Evolutionary conservation across 192 early-diverging fungal species (phyloP), one percentile per base, ranked within the genome.

Genomic region (Coemansia sp.): DNA sequence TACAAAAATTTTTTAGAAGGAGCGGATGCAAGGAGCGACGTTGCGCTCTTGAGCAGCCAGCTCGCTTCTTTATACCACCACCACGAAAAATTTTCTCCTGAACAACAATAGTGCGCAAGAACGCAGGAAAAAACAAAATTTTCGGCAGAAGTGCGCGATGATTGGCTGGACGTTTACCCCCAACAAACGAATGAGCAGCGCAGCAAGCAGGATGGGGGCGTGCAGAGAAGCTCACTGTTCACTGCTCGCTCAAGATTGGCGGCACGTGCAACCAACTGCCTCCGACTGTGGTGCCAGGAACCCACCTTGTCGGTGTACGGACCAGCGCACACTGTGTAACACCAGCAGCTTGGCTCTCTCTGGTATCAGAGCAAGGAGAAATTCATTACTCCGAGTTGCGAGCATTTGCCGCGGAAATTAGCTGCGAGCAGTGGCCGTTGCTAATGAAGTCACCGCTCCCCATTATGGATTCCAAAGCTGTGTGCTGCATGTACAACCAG

Each of bases 1-100:
- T 59, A 61, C 29, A 46, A 56, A 64, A 62, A 59, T 63, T 46
- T 67, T 74, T 74, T 58, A 61, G 62, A 71, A 70, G 72, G 68
- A 74, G 68, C 72, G 68, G 68, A 79, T 71, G 70, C 75, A 71
- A 71, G 55, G 75, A 54, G 63, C 42, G 61, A 57, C 54, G 33
- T 24, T 31, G 6, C 10, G 24, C 57, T 11, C 22, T 9, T 6
- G 6, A 46, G n/a, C 22, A 17, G 19, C 39, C 54, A 29, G 53
- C 51, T 20, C 51, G 27, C 33, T 6, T n/a, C 33, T 77, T 71
- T 77, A 77, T 77, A 77, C 20, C 63, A 22, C 50, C 33, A 20
- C 17, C 55, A 11, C 33, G 4, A 62, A 51, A 69, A 56, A 21
- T 63, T 58, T 58, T 63, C 54, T 32, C 32, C 30, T n/a, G 51